A percentile compares a stretch with the other conserved stretches of the same genome.
Conservation (phyloP, 2,329 filamentous ascomycete species). For the Xylariaceae sp. region DNA sequence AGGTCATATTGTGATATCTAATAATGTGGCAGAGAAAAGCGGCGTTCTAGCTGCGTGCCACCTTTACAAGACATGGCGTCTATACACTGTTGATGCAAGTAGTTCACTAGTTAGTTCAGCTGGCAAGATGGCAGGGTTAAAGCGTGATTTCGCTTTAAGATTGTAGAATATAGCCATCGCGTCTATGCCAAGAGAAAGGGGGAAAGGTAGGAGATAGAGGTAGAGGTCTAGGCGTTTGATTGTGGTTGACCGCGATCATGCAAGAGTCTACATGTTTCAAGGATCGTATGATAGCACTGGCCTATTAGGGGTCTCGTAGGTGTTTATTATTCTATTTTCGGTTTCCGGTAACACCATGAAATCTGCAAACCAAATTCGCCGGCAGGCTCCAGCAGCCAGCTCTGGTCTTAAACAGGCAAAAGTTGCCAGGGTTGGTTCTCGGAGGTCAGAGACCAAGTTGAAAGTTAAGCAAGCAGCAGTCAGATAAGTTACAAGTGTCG, state of each 20-base stretch:
- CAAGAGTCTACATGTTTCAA: background rate
- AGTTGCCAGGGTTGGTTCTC: too few species aligned
- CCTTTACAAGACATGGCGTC: background rate
- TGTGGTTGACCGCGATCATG: background rate
- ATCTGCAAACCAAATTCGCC: too few species aligned
- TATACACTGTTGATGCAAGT: too few species aligned
- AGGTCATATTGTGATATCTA: background rate
- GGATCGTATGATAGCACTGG: conserved; percentile 1
- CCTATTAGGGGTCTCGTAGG: background rate
- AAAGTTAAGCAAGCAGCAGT: too few species aligned
- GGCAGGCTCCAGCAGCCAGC: too few species aligned
- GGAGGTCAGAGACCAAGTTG: too few species aligned
- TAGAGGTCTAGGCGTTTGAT: background rate
- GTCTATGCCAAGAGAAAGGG: background rate
- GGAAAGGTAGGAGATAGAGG: background rate
- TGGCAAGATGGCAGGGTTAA: too few species aligned
- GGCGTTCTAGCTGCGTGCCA: background rate
- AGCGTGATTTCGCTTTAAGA: too few species aligned
- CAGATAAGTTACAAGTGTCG: too few species aligned
- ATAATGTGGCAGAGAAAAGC: background rate
- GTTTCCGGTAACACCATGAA: background rate
- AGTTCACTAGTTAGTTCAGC: too few species aligned
- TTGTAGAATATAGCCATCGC: background rate
- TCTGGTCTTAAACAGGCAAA: too few species aligned
- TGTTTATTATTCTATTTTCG: background rate